Percentiles rank a stretch among this genome's conserved stretches.
Evolutionary conservation across 345 rosid species (phyloP).

Genomic region (Cardamine occulta): DNA sequence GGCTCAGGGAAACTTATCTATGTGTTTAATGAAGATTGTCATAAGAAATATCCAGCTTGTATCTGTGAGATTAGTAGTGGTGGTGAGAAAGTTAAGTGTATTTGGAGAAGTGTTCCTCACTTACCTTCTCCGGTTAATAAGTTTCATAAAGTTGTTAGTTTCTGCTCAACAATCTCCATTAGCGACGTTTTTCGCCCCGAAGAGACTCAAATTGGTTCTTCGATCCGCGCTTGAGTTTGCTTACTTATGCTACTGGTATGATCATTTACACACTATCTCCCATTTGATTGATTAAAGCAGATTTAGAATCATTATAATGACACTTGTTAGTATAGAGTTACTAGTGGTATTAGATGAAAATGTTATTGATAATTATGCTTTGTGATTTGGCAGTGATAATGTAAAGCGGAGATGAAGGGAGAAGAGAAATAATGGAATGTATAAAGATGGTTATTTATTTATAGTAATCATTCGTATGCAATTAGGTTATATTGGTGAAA

Average conservation of each 20-base stretch:
- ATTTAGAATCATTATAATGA: background rate
- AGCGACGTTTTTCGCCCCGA: slow-evolving; percentile 46
- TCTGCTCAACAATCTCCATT: slow-evolving; percentile 66
- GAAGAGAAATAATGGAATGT: slow-evolving; percentile 14
- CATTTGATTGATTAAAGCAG: slow-evolving; percentile 1
- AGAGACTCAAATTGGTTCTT: slow-evolving; percentile 43
- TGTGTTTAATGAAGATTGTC: slow-evolving; percentile 80
- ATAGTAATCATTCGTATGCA: slow-evolving; percentile 13
- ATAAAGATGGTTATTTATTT: slow-evolving; percentile 12
- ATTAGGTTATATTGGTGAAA: slow-evolving; percentile 5
- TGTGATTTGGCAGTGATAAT: slow-evolving; percentile 20
- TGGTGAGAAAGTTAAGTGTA: slow-evolving; percentile 46
- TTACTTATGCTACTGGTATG: slow-evolving; percentile 33
- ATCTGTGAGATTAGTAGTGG: slow-evolving; percentile 58
- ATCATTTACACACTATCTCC: background rate
- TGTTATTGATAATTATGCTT: background rate
- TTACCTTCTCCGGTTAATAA: slow-evolving; percentile 80
- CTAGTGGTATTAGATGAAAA: background rate
- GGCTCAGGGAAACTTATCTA: slow-evolving; percentile 73
- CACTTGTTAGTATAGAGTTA: background rate
- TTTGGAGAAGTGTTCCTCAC: slow-evolving; percentile 77
- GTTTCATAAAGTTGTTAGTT: slow-evolving; percentile 84
- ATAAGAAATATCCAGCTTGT: slow-evolving; percentile 87
- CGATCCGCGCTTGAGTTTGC: slow-evolving; percentile 22
- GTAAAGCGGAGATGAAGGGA: slow-evolving; percentile 22